These are phyloP conservation scores for Microsporum canis DNA, from an alignment of 2,329 filamentous ascomycete species.

Conservation along the genomic window DNA sequence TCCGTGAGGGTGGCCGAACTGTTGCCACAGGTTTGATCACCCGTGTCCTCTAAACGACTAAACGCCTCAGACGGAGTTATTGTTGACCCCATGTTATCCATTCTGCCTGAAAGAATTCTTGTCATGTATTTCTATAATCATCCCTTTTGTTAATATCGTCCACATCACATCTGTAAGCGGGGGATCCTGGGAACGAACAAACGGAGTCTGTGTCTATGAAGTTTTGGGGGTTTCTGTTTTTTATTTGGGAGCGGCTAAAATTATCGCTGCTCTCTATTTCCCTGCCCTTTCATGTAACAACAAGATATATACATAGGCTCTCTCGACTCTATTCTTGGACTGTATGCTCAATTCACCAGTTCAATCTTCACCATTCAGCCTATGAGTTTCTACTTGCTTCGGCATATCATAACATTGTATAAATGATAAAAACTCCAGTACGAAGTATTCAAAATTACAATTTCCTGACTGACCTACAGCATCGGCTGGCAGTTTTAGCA, in stretches of 20 bases:
- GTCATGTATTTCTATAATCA: slow-evolving; percentile 4
- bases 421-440: too few species aligned
- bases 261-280: neutral
- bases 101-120: neutral
- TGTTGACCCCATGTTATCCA: neutral
- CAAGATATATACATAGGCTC: slow-evolving; percentile 10
- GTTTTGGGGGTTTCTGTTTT: slow-evolving; percentile 9
- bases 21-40: slow-evolving; percentile 76
- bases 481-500: too few species aligned
- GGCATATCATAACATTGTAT: too few species aligned
- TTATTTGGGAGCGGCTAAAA: neutral
- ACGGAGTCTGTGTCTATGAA: slow-evolving; percentile 13
- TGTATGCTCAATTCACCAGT: neutral
- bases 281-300: slow-evolving; percentile 5
- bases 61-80: slow-evolving; percentile 13
- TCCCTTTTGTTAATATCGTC: slow-evolving; percentile 3
- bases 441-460: too few species aligned
- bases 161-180: slow-evolving; percentile 4
- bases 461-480: too few species aligned
- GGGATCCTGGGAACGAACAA: slow-evolving; percentile 9
- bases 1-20: slow-evolving; percentile 89
- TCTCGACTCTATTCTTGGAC: slow-evolving; percentile 10
- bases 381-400: neutral
- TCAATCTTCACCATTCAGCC: neutral
- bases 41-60: slow-evolving; percentile 46